Percentiles rank a stretch among this genome's conserved stretches.
Evolutionary conservation across 345 rosid genomes (phyloP).

Genomic region (Mallotus nudiflorus): DNA sequence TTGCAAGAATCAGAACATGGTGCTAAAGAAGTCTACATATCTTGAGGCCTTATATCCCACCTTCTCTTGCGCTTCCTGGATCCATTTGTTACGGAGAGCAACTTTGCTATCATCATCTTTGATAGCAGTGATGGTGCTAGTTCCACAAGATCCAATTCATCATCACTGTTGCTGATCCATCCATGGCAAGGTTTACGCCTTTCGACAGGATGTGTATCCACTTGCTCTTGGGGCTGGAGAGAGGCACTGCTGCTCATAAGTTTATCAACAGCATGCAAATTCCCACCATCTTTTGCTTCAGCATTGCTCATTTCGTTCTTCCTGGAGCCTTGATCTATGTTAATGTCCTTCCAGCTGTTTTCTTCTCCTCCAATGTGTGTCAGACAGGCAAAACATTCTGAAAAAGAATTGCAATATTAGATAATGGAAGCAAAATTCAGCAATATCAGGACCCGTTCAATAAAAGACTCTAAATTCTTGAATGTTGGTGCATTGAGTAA

Average conservation of each 20-base stretch:
- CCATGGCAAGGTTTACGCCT: constrained; percentile 34
- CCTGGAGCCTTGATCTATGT: not conserved
- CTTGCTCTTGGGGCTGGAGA: constrained; percentile 11
- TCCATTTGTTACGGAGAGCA: constrained; percentile 10
- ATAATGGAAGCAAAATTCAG: not conserved
- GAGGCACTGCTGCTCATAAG: not conserved
- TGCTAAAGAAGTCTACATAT: constrained; percentile 7
- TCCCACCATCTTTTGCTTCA: not conserved
- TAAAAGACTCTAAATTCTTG: not conserved
- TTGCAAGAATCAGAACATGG: not conserved
- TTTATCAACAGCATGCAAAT: not conserved
- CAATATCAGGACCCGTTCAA: not conserved
- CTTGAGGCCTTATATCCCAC: constrained; percentile 41
- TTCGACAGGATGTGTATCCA: not conserved
- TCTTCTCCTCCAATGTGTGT: constrained; percentile 7
- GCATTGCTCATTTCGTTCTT: not conserved
- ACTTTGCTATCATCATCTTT: constrained; percentile 21
- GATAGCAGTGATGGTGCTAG: constrained; percentile 43
- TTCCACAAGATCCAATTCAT: constrained; percentile 32
- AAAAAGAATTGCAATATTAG: not conserved
- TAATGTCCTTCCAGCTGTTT: constrained; percentile 8
- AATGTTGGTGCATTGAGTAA: not conserved
- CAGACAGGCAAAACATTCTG: not conserved
- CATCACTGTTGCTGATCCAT: constrained; percentile 38
- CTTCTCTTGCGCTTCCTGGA: constrained; percentile 23